phyloP scores from a whole-genome alignment of 192 early-diverging fungal species.

The Mycoemilia scoparia region DNA sequence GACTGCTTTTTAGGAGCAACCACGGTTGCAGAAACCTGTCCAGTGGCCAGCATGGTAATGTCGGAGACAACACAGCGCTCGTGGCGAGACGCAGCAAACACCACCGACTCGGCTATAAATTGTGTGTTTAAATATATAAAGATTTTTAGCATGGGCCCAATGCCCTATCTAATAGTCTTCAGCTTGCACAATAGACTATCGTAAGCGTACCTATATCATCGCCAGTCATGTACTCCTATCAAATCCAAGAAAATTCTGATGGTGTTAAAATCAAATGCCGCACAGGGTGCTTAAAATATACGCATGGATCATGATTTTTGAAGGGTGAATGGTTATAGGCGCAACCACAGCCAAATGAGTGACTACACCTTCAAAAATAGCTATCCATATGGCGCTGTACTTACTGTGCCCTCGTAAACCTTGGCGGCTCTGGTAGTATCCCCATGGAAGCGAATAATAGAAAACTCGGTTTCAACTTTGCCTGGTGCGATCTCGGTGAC shows the following conservation, averaged over 20 bases:
- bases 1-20: constrained; percentile 8
- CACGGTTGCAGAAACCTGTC: constrained; percentile 14
- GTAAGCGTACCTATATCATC: constrained; percentile 44
- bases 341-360: too few species aligned
- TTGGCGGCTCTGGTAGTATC: constrained; percentile 41
- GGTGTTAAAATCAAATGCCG: neutral
- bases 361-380: neutral
- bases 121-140: neutral
- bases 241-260: neutral
- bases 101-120: constrained; percentile 42
- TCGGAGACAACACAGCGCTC: constrained; percentile 17
- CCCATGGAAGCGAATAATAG: constrained; percentile 51
- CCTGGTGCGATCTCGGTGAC: constrained; percentile 71
- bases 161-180: constrained; percentile 1
- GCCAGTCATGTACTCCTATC: constrained; percentile 36
- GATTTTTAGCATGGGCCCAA: constrained; percentile 1
- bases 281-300: constrained; percentile 1
- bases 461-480: constrained; percentile 86
- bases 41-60: constrained; percentile 14
- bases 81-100: constrained; percentile 58
- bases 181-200: too few species aligned
- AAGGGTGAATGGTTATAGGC: too few species aligned
- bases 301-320: too few species aligned
- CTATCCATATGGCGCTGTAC: too few species aligned
- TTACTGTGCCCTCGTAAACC: constrained; percentile 72